These are phyloP conservation scores for Claviceps sp. DNA, from an alignment of 2,329 filamentous ascomycete genomes.

Conservation along the genomic window DNA sequence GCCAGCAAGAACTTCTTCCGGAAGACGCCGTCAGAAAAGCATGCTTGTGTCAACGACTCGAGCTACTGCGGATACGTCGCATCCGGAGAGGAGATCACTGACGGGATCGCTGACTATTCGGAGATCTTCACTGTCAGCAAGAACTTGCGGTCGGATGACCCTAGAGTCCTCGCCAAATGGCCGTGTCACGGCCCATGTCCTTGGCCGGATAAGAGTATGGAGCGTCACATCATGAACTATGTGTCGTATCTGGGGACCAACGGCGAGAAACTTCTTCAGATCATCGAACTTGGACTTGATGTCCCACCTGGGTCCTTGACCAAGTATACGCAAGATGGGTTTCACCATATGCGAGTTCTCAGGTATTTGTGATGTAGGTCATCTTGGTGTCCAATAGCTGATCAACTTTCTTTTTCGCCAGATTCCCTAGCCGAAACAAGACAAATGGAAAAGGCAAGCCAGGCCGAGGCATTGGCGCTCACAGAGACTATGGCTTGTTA, in stretches of 20 bases:
- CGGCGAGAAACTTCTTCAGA: slow-evolving; percentile 30
- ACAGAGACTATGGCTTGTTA: slow-evolving; percentile 38
- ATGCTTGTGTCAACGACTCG: slow-evolving; percentile 27
- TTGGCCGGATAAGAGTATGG: slow-evolving; percentile 31
- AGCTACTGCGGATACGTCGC: slow-evolving; percentile 37
- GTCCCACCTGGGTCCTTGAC: slow-evolving; percentile 27
- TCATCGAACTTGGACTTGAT: slow-evolving; percentile 32
- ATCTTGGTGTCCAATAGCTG: background rate
- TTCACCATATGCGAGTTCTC: slow-evolving; percentile 36
- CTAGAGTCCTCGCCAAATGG: slow-evolving; percentile 27
- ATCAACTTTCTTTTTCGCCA: slow-evolving; percentile 2
- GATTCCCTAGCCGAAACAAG: slow-evolving; percentile 19
- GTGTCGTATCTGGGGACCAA: slow-evolving; percentile 26
- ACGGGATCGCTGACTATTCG: slow-evolving; percentile 36
- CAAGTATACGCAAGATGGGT: slow-evolving; percentile 31
- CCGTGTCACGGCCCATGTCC: slow-evolving; percentile 36
- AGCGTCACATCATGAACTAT: slow-evolving; percentile 25
- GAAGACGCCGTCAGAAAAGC: slow-evolving; percentile 23
- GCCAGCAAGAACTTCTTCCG: slow-evolving; percentile 27
- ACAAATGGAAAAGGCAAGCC: slow-evolving; percentile 35
- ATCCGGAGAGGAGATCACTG: slow-evolving; percentile 33
- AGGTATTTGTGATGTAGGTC: slow-evolving; percentile 16
- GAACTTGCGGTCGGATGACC: slow-evolving; percentile 25
- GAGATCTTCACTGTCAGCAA: slow-evolving; percentile 41
- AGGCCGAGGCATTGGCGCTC: slow-evolving; percentile 36